Evolutionary conservation across 2,329 filamentous ascomycete species (phyloP).

Genomic region (Mycogone perniciosa): DNA sequence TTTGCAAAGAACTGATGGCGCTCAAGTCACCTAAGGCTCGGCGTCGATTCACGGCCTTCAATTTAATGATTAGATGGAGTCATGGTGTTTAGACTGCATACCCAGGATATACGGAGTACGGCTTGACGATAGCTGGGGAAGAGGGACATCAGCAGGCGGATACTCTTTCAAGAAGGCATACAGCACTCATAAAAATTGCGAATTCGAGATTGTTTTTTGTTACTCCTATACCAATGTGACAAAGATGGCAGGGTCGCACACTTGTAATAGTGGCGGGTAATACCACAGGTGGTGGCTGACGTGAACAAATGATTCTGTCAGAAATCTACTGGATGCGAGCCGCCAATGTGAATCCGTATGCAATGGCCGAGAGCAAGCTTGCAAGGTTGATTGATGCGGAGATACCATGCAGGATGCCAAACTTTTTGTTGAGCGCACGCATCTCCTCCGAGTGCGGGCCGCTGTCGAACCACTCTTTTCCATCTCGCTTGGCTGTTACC

Average conservation of each 20-base stretch:
- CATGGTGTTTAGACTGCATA: too few species aligned
- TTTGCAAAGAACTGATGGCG: background rate
- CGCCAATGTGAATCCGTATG: conserved; percentile 72
- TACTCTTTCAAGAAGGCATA: background rate
- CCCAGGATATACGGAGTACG: too few species aligned
- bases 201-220: background rate
- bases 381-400: conserved; percentile 74
- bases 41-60: too few species aligned
- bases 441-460: conserved; percentile 81
- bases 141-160: conserved; percentile 5
- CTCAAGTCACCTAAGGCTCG: background rate
- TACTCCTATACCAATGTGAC: background rate
- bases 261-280: background rate
- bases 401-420: conserved; percentile 72
- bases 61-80: too few species aligned
- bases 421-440: conserved; percentile 70
- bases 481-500: conserved; percentile 68
- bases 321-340: conserved; percentile 47
- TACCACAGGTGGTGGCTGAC: too few species aligned
- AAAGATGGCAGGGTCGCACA: background rate
- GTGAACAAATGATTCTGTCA: conserved; percentile 3
- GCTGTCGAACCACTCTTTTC: conserved; percentile 77
- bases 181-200: background rate
- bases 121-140: background rate
- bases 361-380: conserved; percentile 61